Base-by-base conservation (phyloP, 169 alveolate genomes). In the Theileria annulata region DNA sequence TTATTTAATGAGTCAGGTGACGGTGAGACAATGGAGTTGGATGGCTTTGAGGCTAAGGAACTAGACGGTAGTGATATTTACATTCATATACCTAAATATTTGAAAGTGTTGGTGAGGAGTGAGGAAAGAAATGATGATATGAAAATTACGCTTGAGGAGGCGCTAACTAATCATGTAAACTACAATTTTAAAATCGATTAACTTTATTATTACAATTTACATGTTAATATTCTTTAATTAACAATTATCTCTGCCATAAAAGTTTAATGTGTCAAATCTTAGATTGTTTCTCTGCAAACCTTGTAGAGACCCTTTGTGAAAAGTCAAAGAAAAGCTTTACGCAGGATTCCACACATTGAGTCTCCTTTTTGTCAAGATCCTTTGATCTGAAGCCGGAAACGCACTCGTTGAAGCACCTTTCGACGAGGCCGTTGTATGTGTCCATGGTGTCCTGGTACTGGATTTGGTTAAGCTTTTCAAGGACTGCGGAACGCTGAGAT, bases 361-460 rank as follows among this genome's bases (percentile, higher is more conserved):
- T 78, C 78, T 90, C 94, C 60, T 81, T 75, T 64, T 23, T 84
- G 64, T 90, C 94, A 15, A 90, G 62, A 35, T 90, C 93, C 80
- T 90, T 90, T 49, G 91, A 82, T 25, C 93, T 51, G 73, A 90
- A 90, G 31, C 92, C 85, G 56, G 86, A 75, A 19, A 90, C 68
- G 56, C 94, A 90, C 72, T 90, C 94, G 51, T 82, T 84, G 58
- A 90, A 90, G 69, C 94, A 90, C 19, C 83, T 69, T 59, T 90
- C 93, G 5, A 87, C 93, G 75, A 90, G 87, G 25, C 93, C 91
- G 67, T 90, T 90, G 77, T 90, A 90, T 28, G 93, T 90, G 51
- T 77, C 90, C 80, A 90, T 71, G 35, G 94, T 90, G 68, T 90
- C 94, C 51, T 85, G 92, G 82, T 90, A 90, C 82, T 90, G 93